These are phyloP conservation scores for Sorghum bicolor DNA, from an alignment of 176 grass and related monocot species.

Conservation along the genomic window Sorghum_bicolor_NCBIv3 NC_012873.2:5334001-5334500, in stretches of 20 bases:
- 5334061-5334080: slow-evolving; percentile 2
- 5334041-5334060: not conserved
- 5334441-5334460: not conserved
- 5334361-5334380: not conserved
- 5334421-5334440: not conserved
- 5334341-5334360: slow-evolving; percentile 12
- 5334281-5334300: slow-evolving; percentile 25
- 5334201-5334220: slow-evolving; percentile 25
- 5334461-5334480: slow-evolving; percentile 1
- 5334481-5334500: not conserved
- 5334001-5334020: slow-evolving; percentile 1
- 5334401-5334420: not conserved
- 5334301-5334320: slow-evolving; percentile 3
- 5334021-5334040: not conserved
- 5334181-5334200: slow-evolving; percentile 16
- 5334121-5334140: slow-evolving; percentile 31
- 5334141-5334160: slow-evolving; percentile 6
- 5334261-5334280: not conserved
- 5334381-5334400: not conserved
- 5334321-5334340: not conserved
- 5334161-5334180: slow-evolving; percentile 25
- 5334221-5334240: slow-evolving; percentile 35
- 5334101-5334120: slow-evolving; percentile 28
- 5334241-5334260: slow-evolving; percentile 33
- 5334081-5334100: slow-evolving; percentile 33